These are phyloP conservation scores for Saccharomyces hybrid DNA, from an alignment of 1,139 yeast species.

Conservation along the genomic window DNA sequence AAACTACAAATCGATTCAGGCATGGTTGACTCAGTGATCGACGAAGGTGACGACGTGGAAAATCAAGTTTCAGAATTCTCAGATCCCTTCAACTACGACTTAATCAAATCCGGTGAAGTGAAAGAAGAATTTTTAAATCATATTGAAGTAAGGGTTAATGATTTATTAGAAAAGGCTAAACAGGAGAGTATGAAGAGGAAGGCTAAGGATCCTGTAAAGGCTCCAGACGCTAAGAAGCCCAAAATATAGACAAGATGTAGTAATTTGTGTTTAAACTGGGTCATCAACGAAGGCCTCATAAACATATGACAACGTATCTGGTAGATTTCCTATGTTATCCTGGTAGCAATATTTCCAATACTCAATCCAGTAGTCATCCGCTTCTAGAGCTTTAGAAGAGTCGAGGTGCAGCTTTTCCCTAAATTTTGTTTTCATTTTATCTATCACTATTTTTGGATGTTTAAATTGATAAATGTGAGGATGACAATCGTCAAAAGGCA, in stretches of 20 bases:
- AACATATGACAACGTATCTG: neutral
- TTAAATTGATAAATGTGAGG: constrained; percentile 8
- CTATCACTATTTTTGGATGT: constrained; percentile 6
- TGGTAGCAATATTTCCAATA: constrained; percentile 14
- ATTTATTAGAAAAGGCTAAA: constrained; percentile 18
- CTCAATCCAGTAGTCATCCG: constrained; percentile 9
- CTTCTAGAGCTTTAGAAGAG: no score
- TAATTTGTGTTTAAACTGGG: no score
- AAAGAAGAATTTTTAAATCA: constrained; percentile 26
- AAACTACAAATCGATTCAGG: constrained; percentile 22
- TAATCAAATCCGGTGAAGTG: constrained; percentile 26
- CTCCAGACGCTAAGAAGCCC: constrained; percentile 5
- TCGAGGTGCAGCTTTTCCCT: neutral
- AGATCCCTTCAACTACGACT: constrained; percentile 22
- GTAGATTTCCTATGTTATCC: constrained; percentile 7
- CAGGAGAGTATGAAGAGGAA: constrained; percentile 20
- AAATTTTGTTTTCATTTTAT: neutral
- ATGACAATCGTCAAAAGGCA: no score
- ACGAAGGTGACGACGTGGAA: constrained; percentile 15
- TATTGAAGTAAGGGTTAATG: constrained; percentile 23
- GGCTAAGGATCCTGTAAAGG: constrained; percentile 6
- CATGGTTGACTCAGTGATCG: constrained; percentile 20
- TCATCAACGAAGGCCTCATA: no score
- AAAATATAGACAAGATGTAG: no score
- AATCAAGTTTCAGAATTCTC: constrained; percentile 3